Conservation (phyloP, 2,329 filamentous ascomycete genomes). For the Fusarium sp. region DNA sequence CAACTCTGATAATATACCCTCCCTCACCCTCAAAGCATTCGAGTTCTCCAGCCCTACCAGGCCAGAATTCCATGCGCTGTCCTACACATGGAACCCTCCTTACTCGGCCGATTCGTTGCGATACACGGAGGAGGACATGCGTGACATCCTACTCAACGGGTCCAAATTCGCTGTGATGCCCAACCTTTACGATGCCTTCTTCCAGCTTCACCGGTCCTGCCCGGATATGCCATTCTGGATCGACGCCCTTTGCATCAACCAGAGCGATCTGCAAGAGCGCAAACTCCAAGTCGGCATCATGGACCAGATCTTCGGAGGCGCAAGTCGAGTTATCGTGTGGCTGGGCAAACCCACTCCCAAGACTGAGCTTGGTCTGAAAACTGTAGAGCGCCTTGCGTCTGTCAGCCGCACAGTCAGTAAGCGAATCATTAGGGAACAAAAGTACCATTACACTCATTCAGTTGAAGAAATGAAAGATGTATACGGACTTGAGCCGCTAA, state of each 20-base stretch:
- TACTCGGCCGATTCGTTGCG: not conserved
- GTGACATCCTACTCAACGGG: not conserved
- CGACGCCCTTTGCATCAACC: conserved; percentile 8
- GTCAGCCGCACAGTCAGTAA: not conserved
- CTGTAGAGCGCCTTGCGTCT: not conserved
- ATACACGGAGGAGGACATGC: not conserved
- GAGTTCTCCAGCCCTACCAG: not conserved
- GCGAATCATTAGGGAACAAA: not conserved
- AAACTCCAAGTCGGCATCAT: conserved; percentile 1
- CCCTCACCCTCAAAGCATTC: not conserved
- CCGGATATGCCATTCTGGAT: not conserved
- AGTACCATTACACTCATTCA: not conserved
- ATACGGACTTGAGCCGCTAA: not conserved
- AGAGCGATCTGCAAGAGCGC: not conserved
- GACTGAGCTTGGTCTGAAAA: not conserved
- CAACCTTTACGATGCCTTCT: not conserved
- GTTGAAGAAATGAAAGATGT: not conserved
- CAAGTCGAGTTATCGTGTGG: not conserved
- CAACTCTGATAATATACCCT: not conserved
- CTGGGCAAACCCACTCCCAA: not conserved
- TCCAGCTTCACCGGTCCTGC: not conserved
- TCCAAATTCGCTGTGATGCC: not conserved
- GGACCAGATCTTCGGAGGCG: conserved; percentile 3
- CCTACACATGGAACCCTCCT: not conserved
- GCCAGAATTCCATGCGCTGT: not conserved